A percentile compares a stretch with the other conserved stretches of the same genome.
Conservation (phyloP, 2,329 filamentous ascomycete genomes). For the Colletotrichum phormii region DNA sequence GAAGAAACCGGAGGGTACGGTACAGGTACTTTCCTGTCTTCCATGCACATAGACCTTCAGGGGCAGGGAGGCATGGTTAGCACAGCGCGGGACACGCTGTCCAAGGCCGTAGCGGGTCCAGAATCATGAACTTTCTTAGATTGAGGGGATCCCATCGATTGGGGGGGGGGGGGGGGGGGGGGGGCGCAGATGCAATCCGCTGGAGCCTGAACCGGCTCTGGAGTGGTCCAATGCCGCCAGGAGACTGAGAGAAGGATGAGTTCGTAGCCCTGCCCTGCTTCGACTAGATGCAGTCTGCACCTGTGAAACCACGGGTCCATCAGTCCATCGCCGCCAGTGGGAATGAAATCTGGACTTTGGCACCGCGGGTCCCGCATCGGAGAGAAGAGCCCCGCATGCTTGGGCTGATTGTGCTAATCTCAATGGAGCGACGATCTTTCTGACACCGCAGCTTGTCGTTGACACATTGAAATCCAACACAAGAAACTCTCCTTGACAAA, state of each 20-base stretch:
- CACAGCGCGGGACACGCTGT: constrained; percentile 23
- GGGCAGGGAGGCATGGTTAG: constrained; percentile 13
- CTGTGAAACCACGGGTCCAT: background rate
- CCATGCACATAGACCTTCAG: background rate
- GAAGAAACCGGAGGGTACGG: background rate
- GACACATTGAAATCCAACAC: background rate
- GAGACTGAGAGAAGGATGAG: background rate
- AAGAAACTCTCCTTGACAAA: background rate
- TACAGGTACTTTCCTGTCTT: background rate
- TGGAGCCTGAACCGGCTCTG: background rate
- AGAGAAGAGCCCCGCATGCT: background rate
- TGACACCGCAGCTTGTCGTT: background rate
- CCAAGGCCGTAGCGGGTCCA: constrained; percentile 28
- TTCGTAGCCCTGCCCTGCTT: background rate
- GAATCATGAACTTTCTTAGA: constrained; percentile 31
- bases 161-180: no score
- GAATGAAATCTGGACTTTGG: background rate
- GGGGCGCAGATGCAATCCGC: constrained; percentile 15
- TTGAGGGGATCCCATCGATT: constrained; percentile 25
- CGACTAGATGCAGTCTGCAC: background rate
- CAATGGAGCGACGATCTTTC: constrained; percentile 13
- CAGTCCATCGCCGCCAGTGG: background rate
- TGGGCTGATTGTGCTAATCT: constrained; percentile 6
- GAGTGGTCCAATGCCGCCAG: background rate
- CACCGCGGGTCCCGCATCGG: background rate